Evolutionary conservation across 75 land plant species (phyloP).

Genomic region (Cryptomeria japonica): DNA sequence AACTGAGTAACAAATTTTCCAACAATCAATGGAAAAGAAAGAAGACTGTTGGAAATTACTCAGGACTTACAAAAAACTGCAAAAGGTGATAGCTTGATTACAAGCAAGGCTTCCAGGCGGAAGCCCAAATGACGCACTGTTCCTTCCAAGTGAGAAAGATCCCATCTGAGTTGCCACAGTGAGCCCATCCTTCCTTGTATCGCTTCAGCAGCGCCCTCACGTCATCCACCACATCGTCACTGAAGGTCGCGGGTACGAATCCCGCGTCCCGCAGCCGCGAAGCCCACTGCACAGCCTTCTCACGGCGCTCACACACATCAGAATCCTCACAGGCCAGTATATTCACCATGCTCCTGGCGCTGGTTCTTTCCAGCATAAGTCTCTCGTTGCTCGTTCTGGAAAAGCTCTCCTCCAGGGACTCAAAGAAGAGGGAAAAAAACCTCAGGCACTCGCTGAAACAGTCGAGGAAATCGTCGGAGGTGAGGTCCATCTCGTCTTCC

Average conservation of each 20-base stretch:
- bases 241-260: slow-evolving; percentile 52
- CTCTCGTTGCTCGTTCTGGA: slow-evolving; percentile 80
- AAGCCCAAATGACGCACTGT: slow-evolving; percentile 82
- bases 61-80: background rate
- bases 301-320: slow-evolving; percentile 60
- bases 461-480: slow-evolving; percentile 42
- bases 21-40: background rate
- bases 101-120: slow-evolving; percentile 77
- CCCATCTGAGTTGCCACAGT: slow-evolving; percentile 31
- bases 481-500: slow-evolving; percentile 89
- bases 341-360: slow-evolving; percentile 75
- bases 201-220: slow-evolving; percentile 87
- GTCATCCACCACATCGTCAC: slow-evolving; percentile 92
- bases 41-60: background rate
- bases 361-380: slow-evolving; percentile 76
- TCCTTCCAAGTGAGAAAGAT: slow-evolving; percentile 88
- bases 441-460: slow-evolving; percentile 62
- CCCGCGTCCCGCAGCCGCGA: slow-evolving; percentile 50
- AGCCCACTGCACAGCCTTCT: slow-evolving; percentile 67
- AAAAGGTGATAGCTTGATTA: background rate
- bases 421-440: slow-evolving; percentile 75
- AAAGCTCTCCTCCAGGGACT: slow-evolving; percentile 86
- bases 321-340: slow-evolving; percentile 56
- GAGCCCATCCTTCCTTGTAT: slow-evolving; percentile 91
- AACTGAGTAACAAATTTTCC: background rate